These are phyloP conservation scores for Fusarium falciforme DNA, from an alignment of 2,329 filamentous ascomycete species.

Conservation along the genomic window DNA sequence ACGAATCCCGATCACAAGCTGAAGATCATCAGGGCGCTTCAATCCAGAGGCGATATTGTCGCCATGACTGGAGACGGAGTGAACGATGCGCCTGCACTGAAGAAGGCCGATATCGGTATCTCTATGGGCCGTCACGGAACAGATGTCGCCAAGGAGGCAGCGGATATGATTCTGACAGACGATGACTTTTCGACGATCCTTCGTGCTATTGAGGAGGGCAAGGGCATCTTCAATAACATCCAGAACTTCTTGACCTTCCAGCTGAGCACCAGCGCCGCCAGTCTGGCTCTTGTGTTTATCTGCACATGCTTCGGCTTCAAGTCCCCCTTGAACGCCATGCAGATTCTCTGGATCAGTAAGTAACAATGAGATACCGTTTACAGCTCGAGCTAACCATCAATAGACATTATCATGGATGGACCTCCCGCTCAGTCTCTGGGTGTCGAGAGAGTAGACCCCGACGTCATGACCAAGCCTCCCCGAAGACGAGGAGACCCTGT, in stretches of 20 bases:
- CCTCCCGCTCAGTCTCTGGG: slow-evolving; percentile 96
- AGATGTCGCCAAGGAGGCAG: slow-evolving; percentile 95
- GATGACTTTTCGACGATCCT: slow-evolving; percentile 94
- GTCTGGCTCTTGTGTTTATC: slow-evolving; percentile 88
- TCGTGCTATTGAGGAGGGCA: slow-evolving; percentile 96
- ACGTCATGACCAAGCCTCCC: slow-evolving; percentile 92
- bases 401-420: slow-evolving; percentile 99
- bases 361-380: slow-evolving; percentile 34
- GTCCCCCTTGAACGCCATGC: slow-evolving; percentile 98
- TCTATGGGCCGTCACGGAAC: slow-evolving; percentile 96
- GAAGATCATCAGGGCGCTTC: slow-evolving; percentile 93
- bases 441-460: slow-evolving; percentile 92
- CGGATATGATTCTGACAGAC: slow-evolving; percentile 93
- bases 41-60: slow-evolving; percentile 93
- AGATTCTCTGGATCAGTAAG: slow-evolving; percentile 99
- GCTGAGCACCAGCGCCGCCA: slow-evolving; percentile 94
- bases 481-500: slow-evolving; percentile 87
- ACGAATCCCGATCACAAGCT: slow-evolving; percentile 98
- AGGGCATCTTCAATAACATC: slow-evolving; percentile 99
- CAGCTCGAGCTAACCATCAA: slow-evolving; percentile 22
- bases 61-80: slow-evolving; percentile 99
- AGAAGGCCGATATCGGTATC: slow-evolving; percentile 97
- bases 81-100: slow-evolving; percentile 95
- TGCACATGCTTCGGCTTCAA: slow-evolving; percentile 94
- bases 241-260: slow-evolving; percentile 99